Conservation (phyloP, 345 rosid genomes). For the Linum usitatissimum region DNA sequence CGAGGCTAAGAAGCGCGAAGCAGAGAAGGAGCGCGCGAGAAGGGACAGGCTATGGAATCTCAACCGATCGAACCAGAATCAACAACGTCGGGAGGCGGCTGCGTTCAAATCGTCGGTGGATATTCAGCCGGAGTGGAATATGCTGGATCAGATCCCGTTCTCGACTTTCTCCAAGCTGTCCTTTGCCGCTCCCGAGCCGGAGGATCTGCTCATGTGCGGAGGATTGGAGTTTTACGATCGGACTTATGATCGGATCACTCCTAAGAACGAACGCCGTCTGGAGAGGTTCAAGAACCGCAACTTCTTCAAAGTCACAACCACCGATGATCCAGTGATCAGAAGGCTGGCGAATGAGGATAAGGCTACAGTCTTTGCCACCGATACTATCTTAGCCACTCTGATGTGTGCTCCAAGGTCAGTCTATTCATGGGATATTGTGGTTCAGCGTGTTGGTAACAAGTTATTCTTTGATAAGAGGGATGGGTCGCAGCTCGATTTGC, state of each 20-base stretch:
- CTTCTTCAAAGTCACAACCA: constrained; percentile 87
- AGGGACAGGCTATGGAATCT: constrained; percentile 69
- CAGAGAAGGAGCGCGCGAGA: constrained; percentile 88
- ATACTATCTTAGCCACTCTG: constrained; percentile 59
- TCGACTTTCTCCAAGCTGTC: constrained; percentile 77
- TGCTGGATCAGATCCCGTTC: constrained; percentile 96
- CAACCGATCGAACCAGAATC: constrained; percentile 57
- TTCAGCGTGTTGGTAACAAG: constrained; percentile 87
- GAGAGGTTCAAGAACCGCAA: constrained; percentile 88
- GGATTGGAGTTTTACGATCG: constrained; percentile 70
- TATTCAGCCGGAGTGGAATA: constrained; percentile 96
- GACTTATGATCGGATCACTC: constrained; percentile 58
- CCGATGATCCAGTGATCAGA: constrained; percentile 84
- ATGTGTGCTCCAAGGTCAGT: constrained; percentile 97
- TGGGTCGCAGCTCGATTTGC: constrained; percentile 80
- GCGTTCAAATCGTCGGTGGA: constrained; percentile 80
- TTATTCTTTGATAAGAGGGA: constrained; percentile 85
- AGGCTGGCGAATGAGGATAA: constrained; percentile 83
- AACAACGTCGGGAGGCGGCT: constrained; percentile 76
- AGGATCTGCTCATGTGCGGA: constrained; percentile 71
- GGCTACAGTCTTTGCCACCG: constrained; percentile 86
- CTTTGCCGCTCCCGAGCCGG: constrained; percentile 65
- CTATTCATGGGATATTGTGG: constrained; percentile 91
- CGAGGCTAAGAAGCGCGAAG: constrained; percentile 74
- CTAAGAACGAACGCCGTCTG: constrained; percentile 64